These are phyloP conservation scores for Termitomyces sp. DNA, from an alignment of 768 basidiomycete species.

Conservation along the genomic window DNA sequence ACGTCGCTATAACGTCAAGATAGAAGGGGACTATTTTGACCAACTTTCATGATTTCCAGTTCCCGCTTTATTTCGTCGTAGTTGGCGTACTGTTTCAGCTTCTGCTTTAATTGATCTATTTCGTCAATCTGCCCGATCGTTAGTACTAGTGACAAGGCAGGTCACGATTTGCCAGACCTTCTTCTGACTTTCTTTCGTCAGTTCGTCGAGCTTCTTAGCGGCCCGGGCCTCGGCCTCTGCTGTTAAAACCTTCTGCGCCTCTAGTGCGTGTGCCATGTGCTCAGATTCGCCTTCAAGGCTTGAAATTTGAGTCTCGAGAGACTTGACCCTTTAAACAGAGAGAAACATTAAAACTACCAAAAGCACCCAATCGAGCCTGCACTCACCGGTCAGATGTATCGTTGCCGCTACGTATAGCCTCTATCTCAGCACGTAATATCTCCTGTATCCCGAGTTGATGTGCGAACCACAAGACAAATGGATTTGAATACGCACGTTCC, in stretches of 20 bases:
- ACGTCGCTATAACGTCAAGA: not conserved
- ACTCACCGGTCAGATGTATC: conserved; percentile 65
- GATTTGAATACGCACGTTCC: conserved; percentile 58
- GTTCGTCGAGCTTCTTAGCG: conserved; percentile 54
- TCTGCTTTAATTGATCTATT: conserved; percentile 59
- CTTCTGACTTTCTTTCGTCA: conserved; percentile 52
- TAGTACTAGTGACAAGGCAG: not conserved
- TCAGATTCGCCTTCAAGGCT: conserved; percentile 76
- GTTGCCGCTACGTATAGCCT: conserved; percentile 75
- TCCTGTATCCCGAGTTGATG: conserved; percentile 45
- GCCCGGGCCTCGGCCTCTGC: conserved; percentile 40
- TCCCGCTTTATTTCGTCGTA: conserved; percentile 99
- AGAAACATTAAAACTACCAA: not conserved
- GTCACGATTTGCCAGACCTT: conserved; percentile 27
- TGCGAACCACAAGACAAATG: not conserved
- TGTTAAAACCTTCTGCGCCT: conserved; percentile 48
- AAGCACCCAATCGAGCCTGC: not conserved
- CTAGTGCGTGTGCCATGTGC: conserved; percentile 59
- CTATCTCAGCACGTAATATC: conserved; percentile 92
- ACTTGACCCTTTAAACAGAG: conserved; percentile 46
- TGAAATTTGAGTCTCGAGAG: conserved; percentile 65
- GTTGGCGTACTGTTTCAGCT: conserved; percentile 70
- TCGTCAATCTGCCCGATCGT: conserved; percentile 46
- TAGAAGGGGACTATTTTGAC: conserved; percentile 5
- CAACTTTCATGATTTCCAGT: conserved; percentile 96